Base-by-base conservation (phyloP, 305 asterid species). In the Nicotiana rustica region DNA sequence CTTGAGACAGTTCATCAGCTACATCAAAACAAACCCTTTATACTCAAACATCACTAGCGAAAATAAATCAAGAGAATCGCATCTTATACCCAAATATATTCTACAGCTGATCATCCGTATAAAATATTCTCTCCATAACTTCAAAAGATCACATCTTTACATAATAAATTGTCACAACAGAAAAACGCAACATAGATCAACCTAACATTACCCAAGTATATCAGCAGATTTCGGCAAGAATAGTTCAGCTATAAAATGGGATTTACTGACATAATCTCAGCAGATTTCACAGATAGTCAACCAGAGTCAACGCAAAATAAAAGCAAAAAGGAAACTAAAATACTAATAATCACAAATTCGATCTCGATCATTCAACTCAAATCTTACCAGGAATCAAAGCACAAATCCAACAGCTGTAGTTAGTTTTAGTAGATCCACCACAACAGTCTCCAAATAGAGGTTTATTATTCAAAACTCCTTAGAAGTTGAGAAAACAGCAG, bases 71-170 rank as follows among this genome's bases (percentile, higher is more conserved):
- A 79, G 17, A 41, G 75, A 62, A 79, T 76, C 76, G 62, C 47
- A 79, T 62, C 38, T n/a, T n/a, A 19, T 36, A 61, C 38, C 67
- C 60, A 41, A 3, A 33, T 10, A 79, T 18, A 59, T 10, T 65
- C 82, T 14, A 8, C 59, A 59, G 35, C 17, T 10, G 49, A 77
- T 57, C 49, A 10, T 55, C 49, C 29, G 10, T n/a, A 35, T 17
- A 57, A 8, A 12, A 77, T 2, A 15, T 0, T 4, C 47, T 7
- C 25, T 6, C 69, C 70, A 36, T 10, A 60, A 12, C 75, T 2
- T 79, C 7, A 62, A 79, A 61, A 79, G 6, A 65, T 15, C 77
- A 31, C 49, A 79, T 79, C 76, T 79, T 79, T 79, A 17, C 77
- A 21, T 19, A 64, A 10, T 57, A 62, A 64, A 62, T 21, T 21